These are phyloP conservation scores for Ascosphaera apis DNA, from an alignment of 2,329 filamentous ascomycete genomes.

Conservation along the genomic window DNA sequence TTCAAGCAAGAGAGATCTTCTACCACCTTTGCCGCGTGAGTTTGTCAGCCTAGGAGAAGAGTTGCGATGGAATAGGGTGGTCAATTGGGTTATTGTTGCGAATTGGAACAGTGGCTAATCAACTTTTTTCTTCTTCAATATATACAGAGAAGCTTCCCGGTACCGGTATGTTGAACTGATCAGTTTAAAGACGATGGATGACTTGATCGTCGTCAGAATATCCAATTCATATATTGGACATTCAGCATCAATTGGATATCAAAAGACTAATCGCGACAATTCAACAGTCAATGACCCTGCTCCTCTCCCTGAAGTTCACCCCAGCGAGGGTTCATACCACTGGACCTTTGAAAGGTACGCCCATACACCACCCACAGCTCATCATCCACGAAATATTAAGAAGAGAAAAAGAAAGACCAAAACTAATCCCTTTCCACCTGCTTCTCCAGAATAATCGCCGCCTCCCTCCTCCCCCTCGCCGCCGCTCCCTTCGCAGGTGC, in stretches of 20 bases:
- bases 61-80: background rate
- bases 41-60: constrained; percentile 7
- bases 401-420: too few relatives aligned
- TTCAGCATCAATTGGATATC: too few relatives aligned
- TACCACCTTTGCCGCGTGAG: constrained; percentile 72
- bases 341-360: constrained; percentile 72
- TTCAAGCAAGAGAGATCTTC: constrained; percentile 47
- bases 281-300: constrained; percentile 75
- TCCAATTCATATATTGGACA: too few relatives aligned
- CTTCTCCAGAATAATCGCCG: constrained; percentile 42
- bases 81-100: background rate
- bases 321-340: constrained; percentile 87
- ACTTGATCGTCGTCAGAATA: too few relatives aligned
- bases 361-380: background rate
- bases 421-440: too few relatives aligned
- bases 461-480: constrained; percentile 62
- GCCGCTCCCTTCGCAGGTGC: constrained; percentile 81
- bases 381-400: background rate
- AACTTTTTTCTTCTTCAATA: constrained; percentile 2
- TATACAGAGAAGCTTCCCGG: background rate
- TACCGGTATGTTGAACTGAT: constrained; percentile 4
- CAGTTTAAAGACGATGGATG: too few relatives aligned
- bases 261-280: too few relatives aligned
- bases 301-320: constrained; percentile 44
- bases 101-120: constrained; percentile 1